These are phyloP conservation scores for Plasmodium gallinaceum DNA, from an alignment of 169 alveolate genomes.

Conservation along the genomic window DNA sequence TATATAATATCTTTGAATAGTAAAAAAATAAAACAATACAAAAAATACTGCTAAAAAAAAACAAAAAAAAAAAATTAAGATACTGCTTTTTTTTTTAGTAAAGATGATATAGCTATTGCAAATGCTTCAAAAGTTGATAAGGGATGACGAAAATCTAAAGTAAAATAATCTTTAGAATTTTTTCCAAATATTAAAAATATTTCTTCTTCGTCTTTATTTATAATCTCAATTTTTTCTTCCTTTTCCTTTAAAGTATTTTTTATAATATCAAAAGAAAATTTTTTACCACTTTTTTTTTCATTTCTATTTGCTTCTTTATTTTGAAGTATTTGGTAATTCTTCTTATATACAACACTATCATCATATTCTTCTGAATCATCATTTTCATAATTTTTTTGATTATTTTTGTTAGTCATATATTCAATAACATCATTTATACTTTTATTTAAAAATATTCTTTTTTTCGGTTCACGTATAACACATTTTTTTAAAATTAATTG, in stretches of 20 bases:
- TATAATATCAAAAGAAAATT: constrained; percentile 77
- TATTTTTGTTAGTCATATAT: constrained; percentile 21
- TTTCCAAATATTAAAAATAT: constrained; percentile 82
- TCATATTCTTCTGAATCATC: not conserved
- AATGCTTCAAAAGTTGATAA: constrained; percentile 84
- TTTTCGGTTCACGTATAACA: constrained; percentile 25
- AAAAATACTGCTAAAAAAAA: not conserved
- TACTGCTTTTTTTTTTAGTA: constrained; percentile 82
- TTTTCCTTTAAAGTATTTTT: constrained; percentile 59
- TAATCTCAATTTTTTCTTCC: constrained; percentile 56
- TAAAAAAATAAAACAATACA: too few relatives aligned
- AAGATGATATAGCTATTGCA: constrained; percentile 80
- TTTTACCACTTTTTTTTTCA: constrained; percentile 21
- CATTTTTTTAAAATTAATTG: constrained; percentile 81
- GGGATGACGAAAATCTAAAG: constrained; percentile 86
- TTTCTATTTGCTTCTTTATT: not conserved
- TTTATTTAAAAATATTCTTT: constrained; percentile 30
- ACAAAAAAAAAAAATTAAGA: constrained; percentile 36
- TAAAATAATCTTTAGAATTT: constrained; percentile 81
- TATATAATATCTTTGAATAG: too few relatives aligned
- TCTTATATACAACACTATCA: not conserved
- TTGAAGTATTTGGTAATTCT: not conserved
- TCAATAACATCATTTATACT: constrained; percentile 72
- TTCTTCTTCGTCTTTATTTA: constrained; percentile 75
- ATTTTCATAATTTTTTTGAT: not conserved